A percentile compares a stretch with the other conserved stretches of the same genome.
These are phyloP conservation scores for Metschnikowia koreensis DNA, from an alignment of 805 yeast genomes.

Conservation along the genomic window DNA sequence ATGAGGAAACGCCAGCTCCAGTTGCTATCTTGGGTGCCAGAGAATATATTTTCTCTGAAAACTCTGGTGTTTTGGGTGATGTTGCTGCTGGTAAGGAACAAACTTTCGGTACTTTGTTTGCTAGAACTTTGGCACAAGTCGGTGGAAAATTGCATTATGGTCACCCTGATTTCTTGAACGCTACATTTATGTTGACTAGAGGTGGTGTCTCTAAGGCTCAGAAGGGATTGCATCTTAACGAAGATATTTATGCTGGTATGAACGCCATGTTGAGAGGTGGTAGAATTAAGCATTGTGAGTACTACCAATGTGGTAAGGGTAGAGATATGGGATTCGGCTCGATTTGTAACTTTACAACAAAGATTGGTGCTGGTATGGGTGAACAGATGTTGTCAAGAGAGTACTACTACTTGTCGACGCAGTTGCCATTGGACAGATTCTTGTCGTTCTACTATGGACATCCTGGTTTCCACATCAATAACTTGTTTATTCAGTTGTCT, in stretches of 20 bases:
- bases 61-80: constrained; percentile 78
- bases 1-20: constrained; percentile 46
- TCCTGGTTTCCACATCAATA: constrained; percentile 82
- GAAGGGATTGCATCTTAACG: constrained; percentile 77
- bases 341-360: constrained; percentile 75
- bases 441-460: constrained; percentile 81
- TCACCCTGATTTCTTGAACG: constrained; percentile 79
- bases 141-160: constrained; percentile 87
- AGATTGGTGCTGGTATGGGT: constrained; percentile 90
- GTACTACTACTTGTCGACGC: constrained; percentile 75
- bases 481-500: constrained; percentile 69
- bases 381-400: constrained; percentile 83
- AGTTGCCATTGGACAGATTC: constrained; percentile 73
- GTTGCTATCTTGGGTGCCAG: constrained; percentile 84
- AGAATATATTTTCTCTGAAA: constrained; percentile 81
- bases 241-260: constrained; percentile 86
- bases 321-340: constrained; percentile 84
- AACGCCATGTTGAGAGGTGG: constrained; percentile 77
- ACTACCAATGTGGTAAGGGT: constrained; percentile 84
- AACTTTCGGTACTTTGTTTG: constrained; percentile 81
- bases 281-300: constrained; percentile 80
- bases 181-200: constrained; percentile 75
- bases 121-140: constrained; percentile 75
- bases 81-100: constrained; percentile 89
- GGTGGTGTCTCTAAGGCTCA: constrained; percentile 89